Conservation (phyloP, 202 grass and related monocot species). For the Setaria italica region DNA sequence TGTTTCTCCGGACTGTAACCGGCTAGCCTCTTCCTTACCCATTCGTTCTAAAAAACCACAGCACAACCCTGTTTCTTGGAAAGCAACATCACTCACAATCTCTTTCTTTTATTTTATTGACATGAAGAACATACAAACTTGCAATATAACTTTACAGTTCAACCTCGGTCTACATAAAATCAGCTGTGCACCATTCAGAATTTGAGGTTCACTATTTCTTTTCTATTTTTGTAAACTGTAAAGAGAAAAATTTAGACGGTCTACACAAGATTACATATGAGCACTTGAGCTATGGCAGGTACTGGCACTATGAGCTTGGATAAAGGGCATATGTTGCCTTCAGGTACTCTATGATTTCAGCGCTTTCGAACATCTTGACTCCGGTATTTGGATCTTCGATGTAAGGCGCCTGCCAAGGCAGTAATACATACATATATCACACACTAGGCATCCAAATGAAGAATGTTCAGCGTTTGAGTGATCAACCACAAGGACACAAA, state of each 20-base stretch:
- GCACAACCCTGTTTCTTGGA: background rate
- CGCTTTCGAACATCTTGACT: slow-evolving; percentile 97
- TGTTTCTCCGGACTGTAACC: no score
- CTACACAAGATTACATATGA: background rate
- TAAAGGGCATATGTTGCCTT: slow-evolving; percentile 59
- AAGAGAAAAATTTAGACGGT: slow-evolving; percentile 2
- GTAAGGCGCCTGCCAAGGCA: slow-evolving; percentile 72
- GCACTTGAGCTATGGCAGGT: background rate
- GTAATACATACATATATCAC: slow-evolving; percentile 18
- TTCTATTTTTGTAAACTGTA: background rate
- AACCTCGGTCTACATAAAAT: background rate
- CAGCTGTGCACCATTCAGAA: background rate
- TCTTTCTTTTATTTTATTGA: background rate
- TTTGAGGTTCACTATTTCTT: background rate
- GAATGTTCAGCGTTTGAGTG: background rate
- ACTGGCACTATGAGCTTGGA: background rate
- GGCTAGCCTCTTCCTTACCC: no score
- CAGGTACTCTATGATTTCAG: slow-evolving; percentile 80
- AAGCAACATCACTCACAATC: background rate
- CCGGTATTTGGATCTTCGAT: slow-evolving; percentile 95
- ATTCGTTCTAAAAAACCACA: no score
- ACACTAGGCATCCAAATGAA: background rate
- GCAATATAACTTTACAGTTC: background rate
- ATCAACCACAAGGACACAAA: slow-evolving; percentile 25
- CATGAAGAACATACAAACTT: background rate